A percentile compares a stretch with the other conserved stretches of the same genome.
These are phyloP conservation scores for Microbotryum silenes-acaulis DNA, from an alignment of 1,284 basidiomycete species.

Conservation along the genomic window DNA sequence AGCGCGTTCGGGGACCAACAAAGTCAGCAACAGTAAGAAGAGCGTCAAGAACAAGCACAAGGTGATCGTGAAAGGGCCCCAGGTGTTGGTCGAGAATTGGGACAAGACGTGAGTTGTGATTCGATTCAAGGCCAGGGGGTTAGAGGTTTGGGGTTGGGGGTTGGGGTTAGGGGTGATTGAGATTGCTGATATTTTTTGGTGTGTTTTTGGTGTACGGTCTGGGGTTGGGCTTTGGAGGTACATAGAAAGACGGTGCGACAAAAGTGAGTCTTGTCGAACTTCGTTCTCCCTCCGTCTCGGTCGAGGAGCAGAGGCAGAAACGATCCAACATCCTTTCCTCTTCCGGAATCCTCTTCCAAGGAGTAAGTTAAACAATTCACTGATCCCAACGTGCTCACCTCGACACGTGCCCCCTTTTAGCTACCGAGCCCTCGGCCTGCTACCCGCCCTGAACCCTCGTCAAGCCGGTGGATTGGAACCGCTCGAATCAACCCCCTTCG, in stretches of 20 bases:
- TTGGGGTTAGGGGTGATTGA: not conserved
- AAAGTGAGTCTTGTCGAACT: constrained; percentile 58
- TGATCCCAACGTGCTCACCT: not conserved
- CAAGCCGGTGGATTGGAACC: constrained; percentile 36
- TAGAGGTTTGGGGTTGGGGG: too few species aligned
- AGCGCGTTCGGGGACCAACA: constrained; percentile 25
- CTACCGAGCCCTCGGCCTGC: constrained; percentile 68
- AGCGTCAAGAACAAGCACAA: constrained; percentile 27
- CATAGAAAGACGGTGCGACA: constrained; percentile 71
- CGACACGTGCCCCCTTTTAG: constrained; percentile 43
- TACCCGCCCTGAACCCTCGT: constrained; percentile 56
- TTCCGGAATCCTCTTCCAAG: not conserved
- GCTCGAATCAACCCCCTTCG: constrained; percentile 40
- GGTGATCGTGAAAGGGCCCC: constrained; percentile 32
- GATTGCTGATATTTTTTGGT: not conserved
- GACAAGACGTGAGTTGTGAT: constrained; percentile 21
- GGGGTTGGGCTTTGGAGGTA: not conserved
- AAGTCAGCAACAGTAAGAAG: constrained; percentile 19
- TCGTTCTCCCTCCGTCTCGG: not conserved
- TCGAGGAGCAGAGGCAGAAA: not conserved
- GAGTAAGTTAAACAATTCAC: not conserved
- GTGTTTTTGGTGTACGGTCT: not conserved
- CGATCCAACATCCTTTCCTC: not conserved
- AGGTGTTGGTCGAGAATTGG: constrained; percentile 23
- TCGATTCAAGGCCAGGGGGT: too few species aligned